These are phyloP conservation scores for Cyberlindnera xylosilytica DNA, from an alignment of 805 yeast species.

Conservation along the genomic window DNA sequence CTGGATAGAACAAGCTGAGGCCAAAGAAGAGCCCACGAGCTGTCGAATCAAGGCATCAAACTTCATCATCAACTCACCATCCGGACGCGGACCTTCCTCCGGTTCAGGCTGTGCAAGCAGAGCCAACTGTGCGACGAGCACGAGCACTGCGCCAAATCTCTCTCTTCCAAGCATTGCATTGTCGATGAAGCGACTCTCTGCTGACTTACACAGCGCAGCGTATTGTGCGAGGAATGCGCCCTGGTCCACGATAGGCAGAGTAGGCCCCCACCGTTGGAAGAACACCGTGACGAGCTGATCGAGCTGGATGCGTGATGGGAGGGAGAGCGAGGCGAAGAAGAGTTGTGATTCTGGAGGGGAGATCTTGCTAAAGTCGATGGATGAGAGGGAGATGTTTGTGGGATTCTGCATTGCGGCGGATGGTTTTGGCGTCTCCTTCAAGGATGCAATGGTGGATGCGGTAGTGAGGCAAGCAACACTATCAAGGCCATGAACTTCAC, in stretches of 20 bases:
- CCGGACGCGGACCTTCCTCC: slow-evolving; percentile 9
- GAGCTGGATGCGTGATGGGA: slow-evolving; percentile 54
- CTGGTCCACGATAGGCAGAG: slow-evolving; percentile 68
- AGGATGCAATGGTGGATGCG: slow-evolving; percentile 65
- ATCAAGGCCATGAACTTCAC: slow-evolving; percentile 67
- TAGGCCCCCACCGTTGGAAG: slow-evolving; percentile 75
- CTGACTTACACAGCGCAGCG: slow-evolving; percentile 39
- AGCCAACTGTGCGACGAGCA: slow-evolving; percentile 48
- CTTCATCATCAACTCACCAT: slow-evolving; percentile 37
- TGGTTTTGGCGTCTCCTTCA: slow-evolving; percentile 46
- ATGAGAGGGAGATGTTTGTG: slow-evolving; percentile 30
- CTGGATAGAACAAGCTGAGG: slow-evolving; percentile 59
- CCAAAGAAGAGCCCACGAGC: slow-evolving; percentile 57
- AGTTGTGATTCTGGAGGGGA: slow-evolving; percentile 39
- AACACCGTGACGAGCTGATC: slow-evolving; percentile 67
- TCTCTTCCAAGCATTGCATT: slow-evolving; percentile 43
- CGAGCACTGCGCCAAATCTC: slow-evolving; percentile 49
- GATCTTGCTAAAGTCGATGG: slow-evolving; percentile 37
- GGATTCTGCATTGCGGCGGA: slow-evolving; percentile 14
- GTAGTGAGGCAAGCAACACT: slow-evolving; percentile 69
- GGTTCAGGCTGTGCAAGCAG: slow-evolving; percentile 27
- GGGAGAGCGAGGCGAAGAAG: slow-evolving; percentile 41
- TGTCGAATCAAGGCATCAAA: slow-evolving; percentile 62
- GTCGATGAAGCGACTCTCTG: slow-evolving; percentile 43
- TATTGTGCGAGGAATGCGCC: slow-evolving; percentile 65